Conservation (phyloP, 2,329 filamentous ascomycete species). For the Paracorniculantispora psalliotae region DNA sequence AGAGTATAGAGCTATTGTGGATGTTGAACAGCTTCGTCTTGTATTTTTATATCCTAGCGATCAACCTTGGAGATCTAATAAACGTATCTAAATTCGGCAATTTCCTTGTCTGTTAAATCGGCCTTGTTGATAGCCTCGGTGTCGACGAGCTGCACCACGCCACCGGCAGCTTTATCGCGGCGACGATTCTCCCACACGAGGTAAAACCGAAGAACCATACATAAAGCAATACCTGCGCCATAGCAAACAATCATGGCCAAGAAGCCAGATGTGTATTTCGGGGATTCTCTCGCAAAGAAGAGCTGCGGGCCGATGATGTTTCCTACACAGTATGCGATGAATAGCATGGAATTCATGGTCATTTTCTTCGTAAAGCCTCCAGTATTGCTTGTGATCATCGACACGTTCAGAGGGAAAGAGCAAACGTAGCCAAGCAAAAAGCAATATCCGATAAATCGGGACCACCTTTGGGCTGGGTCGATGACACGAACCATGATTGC, state of each 20-base stretch:
- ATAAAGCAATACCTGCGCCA: constrained; percentile 38
- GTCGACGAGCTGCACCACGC: constrained; percentile 2
- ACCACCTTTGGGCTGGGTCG: constrained; percentile 10
- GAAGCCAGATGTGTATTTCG: constrained; percentile 58
- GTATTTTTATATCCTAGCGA: constrained; percentile 4
- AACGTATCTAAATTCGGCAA: constrained; percentile 49
- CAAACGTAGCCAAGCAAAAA: constrained; percentile 53
- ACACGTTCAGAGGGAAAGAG: constrained; percentile 40
- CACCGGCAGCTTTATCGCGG: constrained; percentile 35
- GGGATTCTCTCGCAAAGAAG: constrained; percentile 53
- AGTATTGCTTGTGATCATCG: constrained; percentile 52
- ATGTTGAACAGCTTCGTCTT: background rate
- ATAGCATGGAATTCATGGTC: constrained; percentile 51
- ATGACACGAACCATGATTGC: constrained; percentile 22
- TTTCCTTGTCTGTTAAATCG: constrained; percentile 53
- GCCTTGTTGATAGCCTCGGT: constrained; percentile 3
- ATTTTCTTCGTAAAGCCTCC: constrained; percentile 58
- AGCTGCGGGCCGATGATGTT: constrained; percentile 59
- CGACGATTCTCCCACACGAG: constrained; percentile 47
- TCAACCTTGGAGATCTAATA: constrained; percentile 21
- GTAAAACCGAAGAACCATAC: constrained; percentile 44
- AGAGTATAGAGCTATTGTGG: constrained; percentile 13
- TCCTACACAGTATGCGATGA: constrained; percentile 55
- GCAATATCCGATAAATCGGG: constrained; percentile 24
- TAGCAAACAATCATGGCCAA: constrained; percentile 58